Percentiles rank a stretch among this genome's conserved stretches.
Conservation (phyloP, 164 flowering plant genomes). For the Nymphaea thermarum region DNA sequence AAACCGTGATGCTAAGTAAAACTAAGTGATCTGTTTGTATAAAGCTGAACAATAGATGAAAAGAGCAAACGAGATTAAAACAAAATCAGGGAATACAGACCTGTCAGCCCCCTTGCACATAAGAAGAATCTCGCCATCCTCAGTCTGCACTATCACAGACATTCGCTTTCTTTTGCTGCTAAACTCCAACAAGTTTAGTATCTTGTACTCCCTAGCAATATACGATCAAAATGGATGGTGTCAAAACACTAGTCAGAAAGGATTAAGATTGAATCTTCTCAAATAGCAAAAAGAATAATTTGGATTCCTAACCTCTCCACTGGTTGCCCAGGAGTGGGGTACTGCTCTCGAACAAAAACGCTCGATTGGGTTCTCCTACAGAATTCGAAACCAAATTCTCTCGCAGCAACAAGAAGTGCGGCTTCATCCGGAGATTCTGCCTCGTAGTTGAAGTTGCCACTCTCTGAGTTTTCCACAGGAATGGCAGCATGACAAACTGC, state of each 20-base stretch:
- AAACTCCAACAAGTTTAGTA: constrained; percentile 71
- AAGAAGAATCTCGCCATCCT: constrained; percentile 63
- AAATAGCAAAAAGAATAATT: constrained; percentile 4
- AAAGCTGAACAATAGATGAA: too few species aligned
- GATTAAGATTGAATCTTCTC: background rate
- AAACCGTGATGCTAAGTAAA: too few species aligned
- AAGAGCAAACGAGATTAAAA: too few species aligned
- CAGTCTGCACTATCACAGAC: constrained; percentile 73
- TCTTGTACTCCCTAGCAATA: constrained; percentile 62
- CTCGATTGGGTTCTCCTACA: constrained; percentile 71
- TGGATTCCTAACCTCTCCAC: constrained; percentile 47
- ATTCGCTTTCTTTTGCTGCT: constrained; percentile 89
- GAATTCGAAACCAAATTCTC: constrained; percentile 93
- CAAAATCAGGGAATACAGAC: constrained; percentile 21
- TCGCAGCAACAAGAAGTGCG: constrained; percentile 87
- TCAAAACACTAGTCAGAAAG: background rate
- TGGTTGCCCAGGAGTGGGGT: constrained; percentile 30
- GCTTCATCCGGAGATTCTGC: constrained; percentile 99
- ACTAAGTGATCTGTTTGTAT: too few species aligned
- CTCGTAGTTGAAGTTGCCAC: constrained; percentile 54
- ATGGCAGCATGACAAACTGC: constrained; percentile 91
- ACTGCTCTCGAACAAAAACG: constrained; percentile 51
- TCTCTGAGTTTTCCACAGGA: constrained; percentile 73
- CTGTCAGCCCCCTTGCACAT: constrained; percentile 97
- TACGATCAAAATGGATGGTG: background rate